Percentiles rank a stretch among this genome's conserved stretches.
These are phyloP conservation scores for Papiliotrema flavescens DNA, from an alignment of 1,284 basidiomycete species.

Conservation along the genomic window DNA sequence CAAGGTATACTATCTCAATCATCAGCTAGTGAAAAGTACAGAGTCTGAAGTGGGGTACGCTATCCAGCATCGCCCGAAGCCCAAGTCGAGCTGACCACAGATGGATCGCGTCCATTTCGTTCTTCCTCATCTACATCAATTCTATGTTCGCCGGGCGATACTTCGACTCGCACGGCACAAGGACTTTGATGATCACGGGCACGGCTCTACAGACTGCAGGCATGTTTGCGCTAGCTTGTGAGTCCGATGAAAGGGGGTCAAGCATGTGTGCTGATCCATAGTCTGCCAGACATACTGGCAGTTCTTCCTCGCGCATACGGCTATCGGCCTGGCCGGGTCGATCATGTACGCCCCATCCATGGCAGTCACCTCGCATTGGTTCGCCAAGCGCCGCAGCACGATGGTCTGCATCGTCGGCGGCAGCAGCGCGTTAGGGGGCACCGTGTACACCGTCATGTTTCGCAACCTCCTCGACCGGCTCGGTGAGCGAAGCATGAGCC, in stretches of 20 bases:
- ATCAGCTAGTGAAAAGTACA: constrained; percentile 34
- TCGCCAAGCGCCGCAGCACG: constrained; percentile 31
- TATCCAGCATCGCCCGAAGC: neutral
- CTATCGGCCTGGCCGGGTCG: constrained; percentile 37
- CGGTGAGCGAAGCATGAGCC: too few species aligned
- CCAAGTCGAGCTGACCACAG: constrained; percentile 13
- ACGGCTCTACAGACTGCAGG: constrained; percentile 24
- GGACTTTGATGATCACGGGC: constrained; percentile 22
- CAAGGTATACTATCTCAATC: constrained; percentile 33
- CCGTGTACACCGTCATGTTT: constrained; percentile 44
- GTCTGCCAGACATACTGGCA: constrained; percentile 45
- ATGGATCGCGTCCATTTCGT: constrained; percentile 39
- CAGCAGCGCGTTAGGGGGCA: constrained; percentile 40
- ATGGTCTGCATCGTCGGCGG: constrained; percentile 42
- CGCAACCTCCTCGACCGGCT: constrained; percentile 29
- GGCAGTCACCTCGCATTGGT: constrained; percentile 45
- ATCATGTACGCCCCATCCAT: constrained; percentile 41
- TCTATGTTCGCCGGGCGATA: constrained; percentile 38
- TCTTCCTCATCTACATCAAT: constrained; percentile 32
- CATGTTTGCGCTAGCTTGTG: constrained; percentile 39
- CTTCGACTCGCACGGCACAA: constrained; percentile 43
- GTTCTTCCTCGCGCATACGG: constrained; percentile 39
- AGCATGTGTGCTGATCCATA: neutral
- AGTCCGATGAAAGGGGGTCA: constrained; percentile 9
- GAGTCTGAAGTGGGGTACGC: constrained; percentile 40